Evolutionary conservation across 345 rosid species (phyloP).

Genomic region (Brassica napus): DNA sequence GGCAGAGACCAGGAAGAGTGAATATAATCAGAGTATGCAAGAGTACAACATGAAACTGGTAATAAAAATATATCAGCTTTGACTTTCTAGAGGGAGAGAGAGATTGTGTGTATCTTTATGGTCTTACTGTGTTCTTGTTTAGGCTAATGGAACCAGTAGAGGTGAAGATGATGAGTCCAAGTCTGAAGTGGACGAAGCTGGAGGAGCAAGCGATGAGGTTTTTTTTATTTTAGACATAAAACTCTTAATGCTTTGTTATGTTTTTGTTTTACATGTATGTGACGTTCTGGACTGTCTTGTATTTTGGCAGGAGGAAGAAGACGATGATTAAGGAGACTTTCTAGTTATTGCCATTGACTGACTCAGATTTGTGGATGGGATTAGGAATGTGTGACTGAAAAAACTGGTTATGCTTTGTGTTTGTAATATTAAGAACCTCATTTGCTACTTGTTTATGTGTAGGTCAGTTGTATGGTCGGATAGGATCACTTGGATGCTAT

Average conservation of each 20-base stretch:
- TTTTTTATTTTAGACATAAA: not conserved
- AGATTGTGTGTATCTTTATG: not conserved
- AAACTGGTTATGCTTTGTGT: conserved; percentile 31
- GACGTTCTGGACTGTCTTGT: not conserved
- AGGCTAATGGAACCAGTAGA: conserved; percentile 60
- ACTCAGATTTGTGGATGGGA: conserved; percentile 36
- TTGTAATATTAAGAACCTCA: conserved; percentile 27
- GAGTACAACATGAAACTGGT: conserved; percentile 73
- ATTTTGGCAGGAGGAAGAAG: conserved; percentile 59
- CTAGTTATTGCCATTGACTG: conserved; percentile 26
- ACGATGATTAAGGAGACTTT: conserved; percentile 43
- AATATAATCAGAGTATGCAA: conserved; percentile 59
- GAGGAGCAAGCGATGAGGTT: conserved; percentile 59
- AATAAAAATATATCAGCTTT: conserved; percentile 1
- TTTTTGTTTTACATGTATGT: not conserved
- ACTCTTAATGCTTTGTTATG: not conserved
- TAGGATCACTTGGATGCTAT: conserved; percentile 15
- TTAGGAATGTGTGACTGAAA: conserved; percentile 14
- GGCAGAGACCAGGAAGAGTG: conserved; percentile 66
- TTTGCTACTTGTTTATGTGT: conserved; percentile 21
- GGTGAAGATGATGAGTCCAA: conserved; percentile 70
- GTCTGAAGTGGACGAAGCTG: conserved; percentile 73
- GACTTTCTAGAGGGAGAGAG: not conserved
- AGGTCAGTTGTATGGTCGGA: conserved; percentile 24
- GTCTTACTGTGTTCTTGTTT: not conserved